Base-by-base conservation (phyloP, 2,329 filamentous ascomycete genomes). In the Tolypocladium pustulatum region DNA sequence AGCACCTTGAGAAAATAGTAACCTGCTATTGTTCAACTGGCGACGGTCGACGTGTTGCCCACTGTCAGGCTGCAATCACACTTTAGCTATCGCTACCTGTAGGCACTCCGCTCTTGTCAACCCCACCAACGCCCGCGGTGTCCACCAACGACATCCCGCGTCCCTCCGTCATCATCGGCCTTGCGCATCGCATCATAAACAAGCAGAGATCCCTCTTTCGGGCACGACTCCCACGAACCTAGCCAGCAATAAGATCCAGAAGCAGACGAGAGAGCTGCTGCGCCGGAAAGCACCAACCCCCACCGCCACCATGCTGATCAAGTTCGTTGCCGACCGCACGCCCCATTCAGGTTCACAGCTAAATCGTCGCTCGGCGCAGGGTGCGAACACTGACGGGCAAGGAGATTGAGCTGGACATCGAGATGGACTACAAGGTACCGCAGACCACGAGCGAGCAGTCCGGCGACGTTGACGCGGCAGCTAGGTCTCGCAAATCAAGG, bases 401-500 rank as follows among this genome's bases (percentile, higher is more conserved):
- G 81, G 91, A 99, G 78, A 97, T 97, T 73, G 93, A 97, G 81
- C 86, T 99, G 68, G 92, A 97, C 71, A 96, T 99, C 72, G 94
- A 97, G 80, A 81, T 85, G 57, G 87, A 91, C 70, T 96, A 96
- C 82, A 96, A 92, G 83, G 92, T 95, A 76, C 66, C 37, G 41
- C 53, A 57, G 41, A 17, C 53, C 10, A 51, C 32, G 54, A 12
- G 17, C 57, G 57, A 34, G 25, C 27, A 13, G 22, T 4, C 12
- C 8, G 54, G 34, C 30, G 22, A 15, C 7, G 41, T 41, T 57
- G 15, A 57, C 43, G 34, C 32, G 17, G 37, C 27, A 40, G 43
- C 55, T 65, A 96, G 91, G 90, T 97, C 66, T 87, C 89, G 46
- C 87, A 92, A 73, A 97, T 99, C 81, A 99, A 99, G 82, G 94